Conservation (phyloP, 805 yeast genomes). For the Brettanomyces nanus region DNA sequence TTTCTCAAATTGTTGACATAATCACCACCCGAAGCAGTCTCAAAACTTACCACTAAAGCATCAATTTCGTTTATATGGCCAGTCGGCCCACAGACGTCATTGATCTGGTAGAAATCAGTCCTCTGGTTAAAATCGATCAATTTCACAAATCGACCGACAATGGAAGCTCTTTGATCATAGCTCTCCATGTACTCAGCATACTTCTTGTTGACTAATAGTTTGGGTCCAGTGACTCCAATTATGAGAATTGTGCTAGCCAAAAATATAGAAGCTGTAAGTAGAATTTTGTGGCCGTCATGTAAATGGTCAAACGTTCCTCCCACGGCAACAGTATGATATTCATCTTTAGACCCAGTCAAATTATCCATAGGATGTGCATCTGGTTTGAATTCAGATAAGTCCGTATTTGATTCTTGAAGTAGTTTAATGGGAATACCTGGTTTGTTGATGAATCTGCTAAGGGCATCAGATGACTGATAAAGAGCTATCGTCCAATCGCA, state of each 20-base stretch:
- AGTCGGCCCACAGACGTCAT: constrained; percentile 93
- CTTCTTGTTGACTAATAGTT: constrained; percentile 66
- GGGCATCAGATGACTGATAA: not conserved
- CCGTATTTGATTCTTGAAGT: not conserved
- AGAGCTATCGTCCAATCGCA: not conserved
- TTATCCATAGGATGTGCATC: not conserved
- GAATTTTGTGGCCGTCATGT: constrained; percentile 90
- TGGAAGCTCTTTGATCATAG: constrained; percentile 40
- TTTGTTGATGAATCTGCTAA: not conserved
- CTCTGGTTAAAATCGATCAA: constrained; percentile 36
- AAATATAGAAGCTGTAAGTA: constrained; percentile 66
- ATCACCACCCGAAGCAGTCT: constrained; percentile 68
- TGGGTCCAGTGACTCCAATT: constrained; percentile 78
- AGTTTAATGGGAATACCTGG: not conserved
- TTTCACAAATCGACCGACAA: constrained; percentile 42
- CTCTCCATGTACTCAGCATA: constrained; percentile 57
- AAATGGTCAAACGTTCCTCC: constrained; percentile 98
- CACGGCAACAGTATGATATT: constrained; percentile 38
- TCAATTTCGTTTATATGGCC: constrained; percentile 67
- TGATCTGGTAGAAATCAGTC: constrained; percentile 52
- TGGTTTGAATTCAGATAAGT: too few species aligned
- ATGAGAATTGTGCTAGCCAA: constrained; percentile 48
- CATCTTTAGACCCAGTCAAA: not conserved
- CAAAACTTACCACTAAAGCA: constrained; percentile 73
- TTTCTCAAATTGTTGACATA: constrained; percentile 59